Conservation (phyloP, 306 rosid genomes). For the Rubus parviflorus region DNA sequence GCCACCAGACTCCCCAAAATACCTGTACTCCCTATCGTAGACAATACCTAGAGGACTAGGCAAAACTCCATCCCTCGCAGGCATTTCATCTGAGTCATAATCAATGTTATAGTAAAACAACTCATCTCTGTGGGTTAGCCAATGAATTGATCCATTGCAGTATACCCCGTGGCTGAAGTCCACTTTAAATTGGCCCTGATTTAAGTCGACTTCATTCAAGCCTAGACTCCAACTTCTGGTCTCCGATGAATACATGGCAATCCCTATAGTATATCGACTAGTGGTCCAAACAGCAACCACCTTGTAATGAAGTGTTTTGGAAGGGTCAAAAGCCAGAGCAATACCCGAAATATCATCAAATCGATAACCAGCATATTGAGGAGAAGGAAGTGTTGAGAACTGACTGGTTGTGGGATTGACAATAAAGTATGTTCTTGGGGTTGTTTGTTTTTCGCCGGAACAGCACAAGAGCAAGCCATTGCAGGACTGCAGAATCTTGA, state of each 20-base stretch:
- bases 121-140: background rate
- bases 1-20: constrained; percentile 4
- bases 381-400: background rate
- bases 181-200: background rate
- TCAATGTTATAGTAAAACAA: background rate
- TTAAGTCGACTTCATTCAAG: background rate
- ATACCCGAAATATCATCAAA: background rate
- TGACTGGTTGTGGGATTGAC: background rate
- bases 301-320: background rate
- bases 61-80: background rate
- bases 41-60: background rate
- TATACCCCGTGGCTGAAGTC: background rate
- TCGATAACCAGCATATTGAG: background rate
- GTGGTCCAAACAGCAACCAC: background rate
- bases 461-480: constrained; percentile 9
- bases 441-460: background rate
- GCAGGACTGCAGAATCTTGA: constrained; percentile 14
- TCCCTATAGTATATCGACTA: background rate
- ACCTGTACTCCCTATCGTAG: background rate
- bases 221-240: background rate
- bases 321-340: constrained; percentile 6
- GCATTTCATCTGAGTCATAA: background rate
- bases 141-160: constrained; percentile 8
- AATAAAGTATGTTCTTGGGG: background rate
- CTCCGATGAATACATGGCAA: background rate